Base-by-base conservation (phyloP, 495 filamentous ascomycete genomes). In the Glutinoglossum americanum region DNA sequence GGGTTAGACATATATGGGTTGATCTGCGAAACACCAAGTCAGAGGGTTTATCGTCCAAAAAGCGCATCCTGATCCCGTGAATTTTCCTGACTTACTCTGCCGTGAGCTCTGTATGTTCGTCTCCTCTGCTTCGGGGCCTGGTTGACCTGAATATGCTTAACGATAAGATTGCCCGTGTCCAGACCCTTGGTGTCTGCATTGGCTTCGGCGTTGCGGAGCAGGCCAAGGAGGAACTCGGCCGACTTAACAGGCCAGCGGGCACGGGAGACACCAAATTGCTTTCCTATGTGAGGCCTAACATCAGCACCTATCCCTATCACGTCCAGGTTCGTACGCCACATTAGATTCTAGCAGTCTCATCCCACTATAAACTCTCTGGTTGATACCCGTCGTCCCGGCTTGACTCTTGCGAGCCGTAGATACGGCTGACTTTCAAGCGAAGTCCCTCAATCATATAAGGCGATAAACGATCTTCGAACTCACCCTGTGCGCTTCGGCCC, bases 71-170 rank as follows among this genome's bases (percentile, higher is more conserved):
- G 45, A 45, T 54, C 57, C 30, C 9, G 5, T 1, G 56, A 7
- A 2, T 33, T 15, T 19, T 11, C 30, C 54, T 48, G 63, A 84
- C 92, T 67, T 94, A 98, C 92, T 79, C 89, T 85, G 80, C 92
- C 92, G 78, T 99, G 92, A 61, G 93, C 93, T 80, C 92, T 88
- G 82, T 97, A 99, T 67, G 92, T 99, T 67, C 92, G 83, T 73
- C 92, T 80, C 68, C 92, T 80, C 75, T 94, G 88, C 81, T 96
- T 96, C 66, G 92, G 92, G 60, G 92, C 92, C 78, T 99, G 92
- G 82, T 97, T 97, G 77, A 97, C 93, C 76, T 97, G 92, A 75
- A 99, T 97, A 80, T 94, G 92, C 84, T 94, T 93, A 72, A 99
- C 85, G 67, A 95, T 75, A 62, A 99, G 79, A 77, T 89, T 93